These are phyloP conservation scores for Starmerella stellata DNA, from an alignment of 805 yeast genomes.

Conservation along the genomic window DNA sequence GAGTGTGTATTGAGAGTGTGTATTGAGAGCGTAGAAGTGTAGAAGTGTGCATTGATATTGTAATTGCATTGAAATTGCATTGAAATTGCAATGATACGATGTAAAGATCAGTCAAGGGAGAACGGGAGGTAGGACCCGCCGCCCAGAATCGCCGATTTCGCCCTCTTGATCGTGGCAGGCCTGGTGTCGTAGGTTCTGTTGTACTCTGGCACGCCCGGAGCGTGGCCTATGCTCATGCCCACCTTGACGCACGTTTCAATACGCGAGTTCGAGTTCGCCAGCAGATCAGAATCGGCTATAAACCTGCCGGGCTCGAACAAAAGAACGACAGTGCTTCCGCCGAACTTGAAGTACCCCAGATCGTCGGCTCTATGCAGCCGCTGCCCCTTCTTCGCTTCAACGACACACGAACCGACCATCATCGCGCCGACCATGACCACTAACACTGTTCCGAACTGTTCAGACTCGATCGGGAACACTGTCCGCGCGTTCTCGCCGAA, in stretches of 20 bases:
- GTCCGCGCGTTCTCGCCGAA: constrained; percentile 81
- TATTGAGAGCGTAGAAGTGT: too few relatives aligned
- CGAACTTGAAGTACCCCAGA: constrained; percentile 86
- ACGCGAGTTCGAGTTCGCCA: constrained; percentile 39
- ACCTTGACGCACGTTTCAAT: constrained; percentile 74
- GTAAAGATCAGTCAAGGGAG: constrained; percentile 13
- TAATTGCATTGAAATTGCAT: neutral
- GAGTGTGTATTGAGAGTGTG: too few relatives aligned
- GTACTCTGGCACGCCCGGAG: constrained; percentile 15
- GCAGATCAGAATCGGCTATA: constrained; percentile 54
- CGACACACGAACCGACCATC: constrained; percentile 89
- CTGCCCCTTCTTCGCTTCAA: constrained; percentile 48
- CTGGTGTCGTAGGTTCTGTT: constrained; percentile 17
- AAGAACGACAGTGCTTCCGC: constrained; percentile 73
- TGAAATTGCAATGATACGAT: too few relatives aligned
- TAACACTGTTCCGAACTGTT: constrained; percentile 58
- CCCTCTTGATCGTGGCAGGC: constrained; percentile 14
- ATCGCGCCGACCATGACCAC: constrained; percentile 86
- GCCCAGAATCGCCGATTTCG: constrained; percentile 16
- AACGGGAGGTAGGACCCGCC: constrained; percentile 21
- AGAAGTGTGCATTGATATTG: too few relatives aligned
- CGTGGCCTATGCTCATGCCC: constrained; percentile 84
- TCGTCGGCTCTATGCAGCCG: constrained; percentile 54
- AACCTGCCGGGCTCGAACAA: constrained; percentile 33
- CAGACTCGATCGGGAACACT: constrained; percentile 56